Evolutionary conservation across 768 basidiomycete genomes (phyloP), one percentile per base, ranked within the genome.

Genomic region (Gloeophyllum trabeum): DNA sequence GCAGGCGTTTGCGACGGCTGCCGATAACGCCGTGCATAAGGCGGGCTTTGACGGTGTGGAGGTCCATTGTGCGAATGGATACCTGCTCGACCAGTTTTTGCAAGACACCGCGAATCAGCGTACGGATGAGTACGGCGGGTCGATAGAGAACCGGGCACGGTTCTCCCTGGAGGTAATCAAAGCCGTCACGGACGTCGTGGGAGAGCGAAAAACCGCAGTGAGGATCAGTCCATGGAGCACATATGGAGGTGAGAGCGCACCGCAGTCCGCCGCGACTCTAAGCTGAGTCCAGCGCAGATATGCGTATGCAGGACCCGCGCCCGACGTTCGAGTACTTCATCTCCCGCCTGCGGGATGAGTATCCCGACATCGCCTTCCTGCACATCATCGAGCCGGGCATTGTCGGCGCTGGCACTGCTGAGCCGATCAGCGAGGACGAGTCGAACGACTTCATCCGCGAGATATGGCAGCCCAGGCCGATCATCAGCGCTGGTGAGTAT

Each of bases 31-130:
- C 4, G 51, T 67, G 28, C n/a, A n/a, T n/a, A 40, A 53, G 39
- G 68, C 69, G 19, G 70, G 70, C 1, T 70, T 70, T 45, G 69
- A 72, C 46, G 72, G 69, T 12, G 59, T 69, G 32, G 69, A 74
- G 54, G 20, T 60, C 10, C 57, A 57, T 37, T 52, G 45, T 40
- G 55, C 59, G 21, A 53, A 58, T 44, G 62, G 61, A 2, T 60
- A 57, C 46, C 51, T 63, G 14, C 16, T 57, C 40, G 63, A 72
- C 49, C 66, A 70, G 51, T 70, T 71, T 57, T 40, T 63, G 20
- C 61, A 66, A 43, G 42, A 53, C 26, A 47, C 45, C 4, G 40
- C 54, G 24, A 71, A 73, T 56, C 55, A 58, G 35, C 62, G 70
- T 23, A 66, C 59, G 24, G 70, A 71, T 57, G 57, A 61, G 43